These are phyloP conservation scores for Brettanomyces sp. DNA, from an alignment of 805 yeast genomes.

Conservation along the genomic window DNA sequence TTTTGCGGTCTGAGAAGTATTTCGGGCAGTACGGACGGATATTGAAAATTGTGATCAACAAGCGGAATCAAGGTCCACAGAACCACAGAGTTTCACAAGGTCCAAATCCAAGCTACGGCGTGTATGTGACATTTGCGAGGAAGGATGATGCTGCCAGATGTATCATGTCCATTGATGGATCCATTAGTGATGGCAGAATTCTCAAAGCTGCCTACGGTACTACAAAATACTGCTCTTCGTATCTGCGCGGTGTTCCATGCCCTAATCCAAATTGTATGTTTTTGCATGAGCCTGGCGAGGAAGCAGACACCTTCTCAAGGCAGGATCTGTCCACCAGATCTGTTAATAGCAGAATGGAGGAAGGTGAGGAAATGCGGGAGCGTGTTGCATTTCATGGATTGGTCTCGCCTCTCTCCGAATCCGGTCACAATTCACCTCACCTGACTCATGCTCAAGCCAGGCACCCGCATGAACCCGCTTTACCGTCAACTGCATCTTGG, in stretches of 20 bases:
- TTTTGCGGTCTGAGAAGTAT: constrained; percentile 81
- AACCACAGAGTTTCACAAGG: constrained; percentile 21
- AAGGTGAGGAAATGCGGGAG: constrained; percentile 7
- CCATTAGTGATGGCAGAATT: constrained; percentile 82
- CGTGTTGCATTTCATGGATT: constrained; percentile 27
- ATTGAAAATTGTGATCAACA: constrained; percentile 85
- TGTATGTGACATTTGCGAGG: constrained; percentile 84
- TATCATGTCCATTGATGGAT: constrained; percentile 87
- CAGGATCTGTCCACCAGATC: constrained; percentile 76
- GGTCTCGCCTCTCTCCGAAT: constrained; percentile 20
- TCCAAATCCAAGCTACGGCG: constrained; percentile 76
- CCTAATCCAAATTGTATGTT: constrained; percentile 99
- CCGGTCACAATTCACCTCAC: constrained; percentile 10
- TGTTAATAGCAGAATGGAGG: constrained; percentile 35
- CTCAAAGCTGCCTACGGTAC: constrained; percentile 97
- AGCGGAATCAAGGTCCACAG: constrained; percentile 45
- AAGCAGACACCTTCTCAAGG: constrained; percentile 92
- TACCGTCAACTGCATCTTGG: constrained; percentile 73
- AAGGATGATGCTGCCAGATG: constrained; percentile 95
- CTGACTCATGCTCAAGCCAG: constrained; percentile 6
- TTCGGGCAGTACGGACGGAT: constrained; percentile 99
- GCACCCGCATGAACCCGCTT: constrained; percentile 18
- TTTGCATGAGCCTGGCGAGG: constrained; percentile 98
- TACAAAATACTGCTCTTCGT: constrained; percentile 95
- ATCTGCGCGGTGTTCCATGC: constrained; percentile 88